A percentile compares a stretch with the other conserved stretches of the same genome.
These are phyloP conservation scores for Auriscalpium orientale DNA, from an alignment of 768 basidiomycete genomes.

Conservation along the genomic window DNA sequence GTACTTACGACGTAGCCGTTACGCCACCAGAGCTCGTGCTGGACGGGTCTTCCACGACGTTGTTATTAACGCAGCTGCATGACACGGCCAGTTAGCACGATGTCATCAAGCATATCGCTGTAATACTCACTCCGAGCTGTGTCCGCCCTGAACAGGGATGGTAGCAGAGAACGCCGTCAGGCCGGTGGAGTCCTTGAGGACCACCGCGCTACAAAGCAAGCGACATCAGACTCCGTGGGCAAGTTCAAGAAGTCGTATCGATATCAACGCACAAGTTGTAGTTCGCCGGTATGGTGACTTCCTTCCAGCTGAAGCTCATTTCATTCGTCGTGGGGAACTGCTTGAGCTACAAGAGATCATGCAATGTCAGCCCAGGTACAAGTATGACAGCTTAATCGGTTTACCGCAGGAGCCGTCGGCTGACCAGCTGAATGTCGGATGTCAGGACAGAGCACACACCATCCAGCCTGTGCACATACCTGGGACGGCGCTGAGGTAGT, in stretches of 20 bases:
- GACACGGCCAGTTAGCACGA: not conserved
- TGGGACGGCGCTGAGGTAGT: conserved; percentile 53
- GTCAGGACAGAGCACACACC: not conserved
- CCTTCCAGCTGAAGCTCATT: conserved; percentile 41
- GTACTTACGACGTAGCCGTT: not conserved
- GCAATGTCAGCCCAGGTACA: conserved; percentile 2
- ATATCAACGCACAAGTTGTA: conserved; percentile 38
- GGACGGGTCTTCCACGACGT: conserved; percentile 6
- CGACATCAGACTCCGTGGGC: not conserved
- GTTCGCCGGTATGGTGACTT: conserved; percentile 36
- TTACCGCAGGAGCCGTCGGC: conserved; percentile 41
- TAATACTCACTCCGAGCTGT: conserved; percentile 28
- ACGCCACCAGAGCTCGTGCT: not conserved
- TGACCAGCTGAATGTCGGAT: conserved; percentile 39
- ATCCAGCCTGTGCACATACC: conserved; percentile 29
- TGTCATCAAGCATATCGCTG: not conserved
- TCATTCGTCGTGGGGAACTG: conserved; percentile 40
- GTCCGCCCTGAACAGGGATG: conserved; percentile 34
- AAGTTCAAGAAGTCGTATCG: not conserved
- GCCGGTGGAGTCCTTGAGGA: conserved; percentile 55
- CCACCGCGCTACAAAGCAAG: conserved; percentile 35
- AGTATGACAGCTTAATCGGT: conserved; percentile 11
- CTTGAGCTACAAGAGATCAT: conserved; percentile 37
- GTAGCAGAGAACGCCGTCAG: conserved; percentile 42
- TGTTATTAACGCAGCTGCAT: conserved; percentile 7